Evolutionary conservation across 129 eudicot genomes (phyloP), one percentile per base, ranked within the genome.

Genomic region (Lactuca saligna): DNA sequence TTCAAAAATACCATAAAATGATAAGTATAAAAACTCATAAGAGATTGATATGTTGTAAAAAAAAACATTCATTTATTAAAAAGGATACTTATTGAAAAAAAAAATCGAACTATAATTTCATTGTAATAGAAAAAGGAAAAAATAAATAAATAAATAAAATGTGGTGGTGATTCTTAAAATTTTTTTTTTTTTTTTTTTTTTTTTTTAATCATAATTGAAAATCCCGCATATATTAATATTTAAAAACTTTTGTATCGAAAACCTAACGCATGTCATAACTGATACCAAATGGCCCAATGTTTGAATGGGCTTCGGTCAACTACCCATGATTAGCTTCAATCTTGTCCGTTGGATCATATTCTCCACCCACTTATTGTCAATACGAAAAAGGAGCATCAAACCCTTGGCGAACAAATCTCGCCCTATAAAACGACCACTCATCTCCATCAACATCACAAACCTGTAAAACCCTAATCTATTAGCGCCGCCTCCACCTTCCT

Each of bases 401-500:
- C 78, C 78, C 71, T 63, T 48, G 3, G 44, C 12, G 12, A 6
- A 58, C 57, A 15, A 15, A 65, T 7, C 69, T 46, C 41, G n/a
- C 63, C 61, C 74, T 75, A 75, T 75, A 75, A 75, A 75, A 50
- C 2, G 4, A 49, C 62, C 69, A 50, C 34, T 60, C 51, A 58
- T 17, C 38, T 59, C 37, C 0, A 57, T 3, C 12, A 7, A 5
- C 0, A 37, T 66, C 41, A 33, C 41, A 31, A 31, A 15, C 53
- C 63, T 61, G 8, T 63, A 25, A 67, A 75, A 35, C 74, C 80
- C 68, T 59, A 17, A 55, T 65, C 66, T 6, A 17, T 39, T 38
- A 16, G 33, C 2, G 75, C 72, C 44, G 54, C 29, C 16, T 1
- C 15, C 57, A 11, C 11, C 56, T 13, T 17, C 6, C 16, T 4